Evolutionary conservation across 2,329 filamentous ascomycete genomes (phyloP).

Genomic region (Cercospora beticola): DNA sequence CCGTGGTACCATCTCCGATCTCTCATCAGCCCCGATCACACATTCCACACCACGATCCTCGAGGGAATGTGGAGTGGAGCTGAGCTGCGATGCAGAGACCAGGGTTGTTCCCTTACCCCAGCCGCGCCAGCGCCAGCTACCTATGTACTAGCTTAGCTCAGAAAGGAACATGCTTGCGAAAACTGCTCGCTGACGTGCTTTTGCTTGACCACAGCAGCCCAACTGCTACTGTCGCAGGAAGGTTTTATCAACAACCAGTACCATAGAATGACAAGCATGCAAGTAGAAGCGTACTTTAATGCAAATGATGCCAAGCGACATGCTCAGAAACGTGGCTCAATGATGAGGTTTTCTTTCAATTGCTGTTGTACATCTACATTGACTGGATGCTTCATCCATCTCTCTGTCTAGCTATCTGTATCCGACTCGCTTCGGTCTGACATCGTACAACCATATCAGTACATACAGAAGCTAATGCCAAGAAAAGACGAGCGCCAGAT

Average conservation of each 20-base stretch:
- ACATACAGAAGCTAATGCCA: not conserved
- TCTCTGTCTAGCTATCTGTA: not conserved
- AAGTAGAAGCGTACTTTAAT: too few species aligned
- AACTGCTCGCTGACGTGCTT: not conserved
- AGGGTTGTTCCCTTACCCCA: not conserved
- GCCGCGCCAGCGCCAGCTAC: not conserved
- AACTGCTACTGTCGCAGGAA: too few species aligned
- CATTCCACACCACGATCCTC: not conserved
- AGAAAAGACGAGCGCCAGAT: not conserved
- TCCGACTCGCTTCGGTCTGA: not conserved
- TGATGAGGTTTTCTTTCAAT: not conserved
- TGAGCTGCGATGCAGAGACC: not conserved
- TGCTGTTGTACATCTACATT: not conserved
- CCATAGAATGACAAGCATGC: too few species aligned
- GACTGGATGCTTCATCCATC: not conserved
- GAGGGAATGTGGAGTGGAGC: not conserved
- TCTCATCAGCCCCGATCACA: not conserved
- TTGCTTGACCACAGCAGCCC: not conserved
- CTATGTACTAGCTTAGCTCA: not conserved
- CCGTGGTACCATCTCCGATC: not conserved
- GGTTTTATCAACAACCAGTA: too few species aligned
- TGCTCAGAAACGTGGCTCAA: not conserved
- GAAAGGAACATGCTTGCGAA: not conserved
- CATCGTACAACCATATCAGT: not conserved
- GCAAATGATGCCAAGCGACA: not conserved